phyloP scores from a whole-genome alignment of 495 filamentous ascomycete genomes.

The Hypoxylon rickii region DNA sequence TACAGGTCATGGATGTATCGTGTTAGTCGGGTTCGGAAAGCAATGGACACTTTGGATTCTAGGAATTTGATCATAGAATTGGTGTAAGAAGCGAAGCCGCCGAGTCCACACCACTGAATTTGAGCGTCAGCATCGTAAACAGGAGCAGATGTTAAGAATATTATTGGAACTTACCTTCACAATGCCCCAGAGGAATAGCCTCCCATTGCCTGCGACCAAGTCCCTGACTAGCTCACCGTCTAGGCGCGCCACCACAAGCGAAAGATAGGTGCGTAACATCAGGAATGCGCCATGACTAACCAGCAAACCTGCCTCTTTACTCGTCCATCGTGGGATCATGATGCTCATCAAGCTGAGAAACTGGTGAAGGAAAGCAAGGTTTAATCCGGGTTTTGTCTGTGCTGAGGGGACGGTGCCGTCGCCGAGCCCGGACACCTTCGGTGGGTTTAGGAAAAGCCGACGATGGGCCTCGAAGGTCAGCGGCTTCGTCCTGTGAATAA shows the following conservation, averaged over 20 bases:
- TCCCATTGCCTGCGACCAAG: constrained; percentile 91
- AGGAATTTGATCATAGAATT: constrained; percentile 99
- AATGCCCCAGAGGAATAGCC: constrained; percentile 84
- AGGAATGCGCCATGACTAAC: constrained; percentile 87
- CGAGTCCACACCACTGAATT: constrained; percentile 58
- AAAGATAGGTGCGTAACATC: constrained; percentile 90
- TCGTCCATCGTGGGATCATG: constrained; percentile 93
- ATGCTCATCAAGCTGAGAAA: constrained; percentile 94
- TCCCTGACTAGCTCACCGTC: constrained; percentile 97
- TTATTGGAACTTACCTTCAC: constrained; percentile 58
- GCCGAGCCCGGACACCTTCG: constrained; percentile 72
- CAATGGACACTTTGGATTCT: constrained; percentile 96
- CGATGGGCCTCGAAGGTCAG: constrained; percentile 97
- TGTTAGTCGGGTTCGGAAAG: constrained; percentile 94
- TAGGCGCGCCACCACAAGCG: constrained; percentile 85
- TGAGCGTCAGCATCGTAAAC: constrained; percentile 11
- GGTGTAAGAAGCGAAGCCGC: constrained; percentile 81
- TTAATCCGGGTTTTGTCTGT: constrained; percentile 90
- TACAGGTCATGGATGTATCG: constrained; percentile 98
- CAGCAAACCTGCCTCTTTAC: constrained; percentile 90
- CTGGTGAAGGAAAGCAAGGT: constrained; percentile 97
- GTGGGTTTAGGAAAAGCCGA: constrained; percentile 89
- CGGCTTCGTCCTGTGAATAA: constrained; percentile 88
- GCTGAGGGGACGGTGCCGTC: constrained; percentile 83
- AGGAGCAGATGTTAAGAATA: neutral